Evolutionary conservation across 2,329 filamentous ascomycete genomes (phyloP).

Genomic region (Aspergillus versicolor): DNA sequence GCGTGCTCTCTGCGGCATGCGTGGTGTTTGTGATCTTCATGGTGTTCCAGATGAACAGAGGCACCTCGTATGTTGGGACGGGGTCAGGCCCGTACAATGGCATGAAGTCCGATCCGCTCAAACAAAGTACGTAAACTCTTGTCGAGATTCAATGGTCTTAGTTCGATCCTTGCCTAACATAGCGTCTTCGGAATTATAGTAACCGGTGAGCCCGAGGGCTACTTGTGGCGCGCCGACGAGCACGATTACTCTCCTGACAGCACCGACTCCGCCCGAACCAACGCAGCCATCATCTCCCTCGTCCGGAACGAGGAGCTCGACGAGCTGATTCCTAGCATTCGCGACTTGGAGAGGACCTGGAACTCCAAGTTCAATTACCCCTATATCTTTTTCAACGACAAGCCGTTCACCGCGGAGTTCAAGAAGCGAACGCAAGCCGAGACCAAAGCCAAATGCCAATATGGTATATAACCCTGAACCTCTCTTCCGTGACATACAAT

Average conservation of each 20-base stretch:
- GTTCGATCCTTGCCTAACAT: background rate
- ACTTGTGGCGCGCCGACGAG: conserved; percentile 69
- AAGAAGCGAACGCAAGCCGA: conserved; percentile 75
- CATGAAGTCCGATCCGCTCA: conserved; percentile 76
- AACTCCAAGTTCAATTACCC: conserved; percentile 99
- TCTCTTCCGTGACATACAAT: background rate
- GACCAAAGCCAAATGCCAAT: conserved; percentile 85
- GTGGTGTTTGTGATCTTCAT: conserved; percentile 75
- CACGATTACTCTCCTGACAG: conserved; percentile 77
- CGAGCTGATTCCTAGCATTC: conserved; percentile 84
- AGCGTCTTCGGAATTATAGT: conserved; percentile 50
- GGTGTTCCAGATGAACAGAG: conserved; percentile 70
- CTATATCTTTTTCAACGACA: conserved; percentile 99
- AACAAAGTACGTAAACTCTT: conserved; percentile 67
- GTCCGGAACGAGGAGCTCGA: conserved; percentile 88
- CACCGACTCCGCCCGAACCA: conserved; percentile 76
- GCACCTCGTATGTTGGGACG: conserved; percentile 28
- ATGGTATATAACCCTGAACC: conserved; percentile 55
- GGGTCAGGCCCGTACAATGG: conserved; percentile 53
- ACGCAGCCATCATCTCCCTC: conserved; percentile 86
- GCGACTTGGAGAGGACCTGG: conserved; percentile 90
- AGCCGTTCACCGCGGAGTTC: conserved; percentile 90
- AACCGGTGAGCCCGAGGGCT: conserved; percentile 78
- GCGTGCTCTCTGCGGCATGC: conserved; percentile 71
- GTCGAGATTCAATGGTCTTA: background rate